Evolutionary conservation across 108 stramenopile genomes (phyloP), one percentile per base, ranked within the genome.

Genomic region (Mediolabrus comicus): DNA sequence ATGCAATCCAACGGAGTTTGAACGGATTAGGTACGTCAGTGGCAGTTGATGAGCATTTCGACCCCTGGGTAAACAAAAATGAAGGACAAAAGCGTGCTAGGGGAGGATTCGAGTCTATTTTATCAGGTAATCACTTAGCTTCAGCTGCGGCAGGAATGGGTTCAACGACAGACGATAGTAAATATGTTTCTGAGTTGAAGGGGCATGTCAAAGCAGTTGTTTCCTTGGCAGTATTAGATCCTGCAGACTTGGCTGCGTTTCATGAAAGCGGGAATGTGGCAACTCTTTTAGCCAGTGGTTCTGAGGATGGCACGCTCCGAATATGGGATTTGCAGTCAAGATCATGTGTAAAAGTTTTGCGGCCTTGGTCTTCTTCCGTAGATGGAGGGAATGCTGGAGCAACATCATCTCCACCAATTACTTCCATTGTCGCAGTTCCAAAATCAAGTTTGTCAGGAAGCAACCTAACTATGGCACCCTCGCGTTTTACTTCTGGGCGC

Each of bases 261-360:
- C 53, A 53, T 26, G 13, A 29, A 10, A 58, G 53, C 8, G 19
- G 29, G 3, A 51, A 54, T 30, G 36, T 28, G 5, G 36, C 62
- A 26, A 39, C 67, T 33, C 36, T 71, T 11, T 71, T 94, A 14
- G 77, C 84, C 12, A 90, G 87, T 71, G 92, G 92, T 4, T 89
- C 87, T 33, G 70, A 83, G 25, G 76, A 79, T 56, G 94, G 94
- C 25, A 75, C 85, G 6, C 26, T 95, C 26, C 87, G 94, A 16
- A 75, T 90, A n/a, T 95, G 94, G 94, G 88, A 92, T 58, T 31
- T 92, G 28, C 78, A 77, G 32, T 81, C 91, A 5, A 57, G 91
- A 63, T 81, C 75, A 28, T 91, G 91, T 53, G 64, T 91, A 17
- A 75, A 72, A 58, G 76, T 86, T 0, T 31, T 94, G 36, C 71